phyloP scores from a whole-genome alignment of 2,329 filamentous ascomycete species.

The Phyllosticta citribraziliensis region DNA sequence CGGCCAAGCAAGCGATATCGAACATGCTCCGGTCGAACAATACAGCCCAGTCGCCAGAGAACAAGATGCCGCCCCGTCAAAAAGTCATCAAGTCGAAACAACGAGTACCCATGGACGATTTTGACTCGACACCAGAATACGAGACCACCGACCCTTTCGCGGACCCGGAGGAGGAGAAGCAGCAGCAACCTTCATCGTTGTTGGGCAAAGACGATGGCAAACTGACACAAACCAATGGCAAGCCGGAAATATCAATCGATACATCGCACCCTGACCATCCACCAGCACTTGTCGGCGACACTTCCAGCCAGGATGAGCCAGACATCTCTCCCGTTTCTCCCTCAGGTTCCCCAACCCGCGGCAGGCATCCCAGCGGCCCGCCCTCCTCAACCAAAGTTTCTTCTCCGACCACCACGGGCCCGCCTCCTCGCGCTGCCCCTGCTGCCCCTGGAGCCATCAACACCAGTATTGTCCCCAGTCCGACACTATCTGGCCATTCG shows the following conservation, averaged over 20 bases:
- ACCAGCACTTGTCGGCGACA: slow-evolving; percentile 60
- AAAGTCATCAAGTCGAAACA: slow-evolving; percentile 51
- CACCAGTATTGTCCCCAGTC: slow-evolving; percentile 20
- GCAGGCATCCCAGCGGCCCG: slow-evolving; percentile 14
- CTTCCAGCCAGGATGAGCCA: slow-evolving; percentile 56
- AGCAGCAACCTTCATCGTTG: slow-evolving; percentile 10
- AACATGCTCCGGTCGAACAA: slow-evolving; percentile 5
- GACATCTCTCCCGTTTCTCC: slow-evolving; percentile 22
- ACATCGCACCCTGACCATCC: slow-evolving; percentile 30
- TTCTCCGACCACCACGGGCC: slow-evolving; percentile 12
- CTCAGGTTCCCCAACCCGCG: slow-evolving; percentile 13
- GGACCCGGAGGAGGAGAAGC: slow-evolving; percentile 26
- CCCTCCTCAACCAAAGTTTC: slow-evolving; percentile 18
- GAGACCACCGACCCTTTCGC: slow-evolving; percentile 38
- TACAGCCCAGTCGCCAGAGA: neutral
- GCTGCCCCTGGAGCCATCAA: slow-evolving; percentile 16
- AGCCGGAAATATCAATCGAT: slow-evolving; percentile 11
- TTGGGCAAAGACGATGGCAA: neutral
- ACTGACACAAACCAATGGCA: slow-evolving; percentile 5
- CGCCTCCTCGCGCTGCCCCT: neutral
- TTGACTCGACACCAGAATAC: slow-evolving; percentile 48
- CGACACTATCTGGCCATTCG: slow-evolving; percentile 33
- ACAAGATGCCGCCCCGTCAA: slow-evolving; percentile 37
- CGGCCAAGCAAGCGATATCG: slow-evolving; percentile 8
- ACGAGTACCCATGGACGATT: slow-evolving; percentile 60